Evolutionary conservation across 306 rosid species (phyloP).

Genomic region (Sicyos baderoa): DNA sequence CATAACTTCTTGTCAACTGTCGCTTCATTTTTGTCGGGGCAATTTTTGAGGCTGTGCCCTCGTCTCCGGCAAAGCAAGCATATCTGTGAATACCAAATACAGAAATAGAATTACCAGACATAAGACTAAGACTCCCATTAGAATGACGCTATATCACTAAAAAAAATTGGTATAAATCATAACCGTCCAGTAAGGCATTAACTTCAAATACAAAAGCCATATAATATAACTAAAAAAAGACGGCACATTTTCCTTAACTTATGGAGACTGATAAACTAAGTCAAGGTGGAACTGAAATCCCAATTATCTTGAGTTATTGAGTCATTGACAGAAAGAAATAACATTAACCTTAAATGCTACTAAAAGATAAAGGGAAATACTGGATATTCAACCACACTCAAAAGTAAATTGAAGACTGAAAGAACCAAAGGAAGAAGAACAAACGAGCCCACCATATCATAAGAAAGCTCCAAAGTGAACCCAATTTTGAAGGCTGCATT

Average conservation of each 20-base stretch:
- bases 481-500: not conserved
- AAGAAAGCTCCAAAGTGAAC: not conserved
- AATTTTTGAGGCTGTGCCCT: constrained; percentile 78
- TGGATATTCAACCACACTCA: not conserved
- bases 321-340: not conserved
- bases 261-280: not conserved
- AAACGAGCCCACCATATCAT: not conserved
- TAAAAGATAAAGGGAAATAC: not conserved
- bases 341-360: not conserved
- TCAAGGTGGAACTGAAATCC: not conserved
- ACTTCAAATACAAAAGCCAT: not conserved
- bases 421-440: constrained; percentile 2
- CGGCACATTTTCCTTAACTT: not conserved
- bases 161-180: not conserved
- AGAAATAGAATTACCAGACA: not conserved
- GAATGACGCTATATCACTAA: not conserved
- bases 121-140: not conserved
- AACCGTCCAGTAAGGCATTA: not conserved
- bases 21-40: constrained; percentile 47
- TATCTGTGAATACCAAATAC: constrained; percentile 39
- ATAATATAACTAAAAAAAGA: not conserved
- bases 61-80: constrained; percentile 78
- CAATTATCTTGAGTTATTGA: not conserved
- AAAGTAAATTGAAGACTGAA: not conserved
- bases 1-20: constrained; percentile 42